phyloP scores from a whole-genome alignment of 1,139 yeast species.

The Arxiozyma heterogenica region DNA sequence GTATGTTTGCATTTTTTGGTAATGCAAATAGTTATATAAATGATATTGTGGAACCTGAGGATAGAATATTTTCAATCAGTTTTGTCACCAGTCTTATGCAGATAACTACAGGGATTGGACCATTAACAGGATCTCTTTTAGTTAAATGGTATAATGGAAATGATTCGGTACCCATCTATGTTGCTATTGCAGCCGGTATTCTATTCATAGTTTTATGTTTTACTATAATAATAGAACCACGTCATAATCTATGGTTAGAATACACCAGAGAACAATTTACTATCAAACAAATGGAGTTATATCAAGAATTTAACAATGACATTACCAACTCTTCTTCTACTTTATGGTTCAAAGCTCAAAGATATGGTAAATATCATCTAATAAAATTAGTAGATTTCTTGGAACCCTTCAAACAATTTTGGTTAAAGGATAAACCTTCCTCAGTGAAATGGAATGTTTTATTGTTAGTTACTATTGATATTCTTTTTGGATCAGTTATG shows the following conservation, averaged over 20 bases:
- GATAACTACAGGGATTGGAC: constrained; percentile 48
- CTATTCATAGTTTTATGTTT: constrained; percentile 27
- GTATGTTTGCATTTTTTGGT: constrained; percentile 39
- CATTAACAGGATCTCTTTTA: constrained; percentile 40
- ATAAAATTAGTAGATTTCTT: constrained; percentile 18
- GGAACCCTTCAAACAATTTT: constrained; percentile 43
- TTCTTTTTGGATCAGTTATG: constrained; percentile 32
- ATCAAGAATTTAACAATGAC: constrained; percentile 1
- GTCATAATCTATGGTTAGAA: constrained; percentile 29
- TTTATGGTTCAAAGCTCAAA: neutral
- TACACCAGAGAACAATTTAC: neutral
- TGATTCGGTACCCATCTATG: constrained; percentile 15
- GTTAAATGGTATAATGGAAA: constrained; percentile 19
- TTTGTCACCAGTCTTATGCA: constrained; percentile 42
- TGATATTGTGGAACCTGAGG: constrained; percentile 44
- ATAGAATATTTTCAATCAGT: constrained; percentile 46
- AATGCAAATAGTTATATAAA: constrained; percentile 46
- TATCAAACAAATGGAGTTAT: neutral
- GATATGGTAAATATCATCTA: constrained; percentile 4
- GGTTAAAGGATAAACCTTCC: constrained; percentile 33
- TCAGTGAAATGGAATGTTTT: constrained; percentile 41
- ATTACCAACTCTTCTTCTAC: neutral
- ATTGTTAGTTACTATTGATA: constrained; percentile 41
- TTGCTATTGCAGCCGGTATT: constrained; percentile 8
- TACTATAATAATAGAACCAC: constrained; percentile 43